Percentiles rank a stretch among this genome's conserved stretches.
Conservation (phyloP, 805 yeast species). For the Saturnispora saitoi region DNA sequence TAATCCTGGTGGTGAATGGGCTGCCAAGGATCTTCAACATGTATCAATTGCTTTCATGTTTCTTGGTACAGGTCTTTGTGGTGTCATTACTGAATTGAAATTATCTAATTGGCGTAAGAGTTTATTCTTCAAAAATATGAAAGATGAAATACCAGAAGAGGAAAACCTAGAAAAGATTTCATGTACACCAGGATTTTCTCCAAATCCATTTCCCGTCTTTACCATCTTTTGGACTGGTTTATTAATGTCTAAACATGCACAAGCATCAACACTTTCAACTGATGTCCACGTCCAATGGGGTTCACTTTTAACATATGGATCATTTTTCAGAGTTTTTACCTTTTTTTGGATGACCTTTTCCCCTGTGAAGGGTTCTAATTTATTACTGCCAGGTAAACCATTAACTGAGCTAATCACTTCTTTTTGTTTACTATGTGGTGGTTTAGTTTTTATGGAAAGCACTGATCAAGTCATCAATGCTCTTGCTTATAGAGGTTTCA, state of each 20-base stretch:
- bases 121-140: constrained; percentile 19
- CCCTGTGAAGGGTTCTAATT: constrained; percentile 26
- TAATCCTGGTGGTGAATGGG: constrained; percentile 71
- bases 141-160: constrained; percentile 10
- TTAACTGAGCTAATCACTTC: constrained; percentile 76
- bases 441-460: constrained; percentile 84
- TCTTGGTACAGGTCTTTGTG: constrained; percentile 89
- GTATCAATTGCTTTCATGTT: constrained; percentile 85
- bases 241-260: constrained; percentile 91
- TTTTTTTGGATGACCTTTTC: constrained; percentile 44
- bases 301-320: constrained; percentile 67
- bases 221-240: constrained; percentile 96
- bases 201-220: constrained; percentile 90
- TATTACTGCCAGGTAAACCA: constrained; percentile 54
- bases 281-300: constrained; percentile 92
- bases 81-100: constrained; percentile 69
- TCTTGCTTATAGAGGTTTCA: constrained; percentile 72
- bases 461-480: constrained; percentile 80
- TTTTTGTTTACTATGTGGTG: constrained; percentile 80
- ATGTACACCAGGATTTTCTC: constrained; percentile 64
- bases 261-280: constrained; percentile 72
- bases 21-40: constrained; percentile 84
- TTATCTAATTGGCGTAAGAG: constrained; percentile 49
- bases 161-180: constrained; percentile 15
- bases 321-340: constrained; percentile 65